Base-by-base conservation (phyloP, 495 filamentous ascomycete species). In the Xylaria curta region DNA sequence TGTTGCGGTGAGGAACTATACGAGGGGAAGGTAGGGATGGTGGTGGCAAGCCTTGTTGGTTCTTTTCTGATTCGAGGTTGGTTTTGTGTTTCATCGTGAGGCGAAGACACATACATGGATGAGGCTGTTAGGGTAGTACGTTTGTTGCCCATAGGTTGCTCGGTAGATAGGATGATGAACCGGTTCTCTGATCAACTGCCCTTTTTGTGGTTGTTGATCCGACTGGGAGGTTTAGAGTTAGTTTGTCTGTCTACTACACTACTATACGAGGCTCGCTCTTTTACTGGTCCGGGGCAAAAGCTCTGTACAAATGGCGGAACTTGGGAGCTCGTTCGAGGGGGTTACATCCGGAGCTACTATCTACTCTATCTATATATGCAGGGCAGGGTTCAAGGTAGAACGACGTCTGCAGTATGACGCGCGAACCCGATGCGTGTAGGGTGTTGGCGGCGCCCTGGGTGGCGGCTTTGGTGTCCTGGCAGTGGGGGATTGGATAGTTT, bases 381-480 rank as follows among this genome's bases (percentile, higher is more conserved):
- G 36, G 36, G 58, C 58, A 60, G 58, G 58, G 58, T 60, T 9
- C 31, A 12, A 21, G 31, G 58, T 54, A 12, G 8, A 28, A 54
- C 21, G 2, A 26, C 15, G 19, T 38, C 21, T 28, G 10, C 38
- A 60, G 33, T 60, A 60, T 60, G 58, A 36, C 38, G 58, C 58
- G 58, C 58, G 58, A 60, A 60, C 58, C 58, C 58, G 58, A n/a
- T 60, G 58, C 33, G 33, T 38, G 58, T 60, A 60, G 58, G 58
- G 58, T 38, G 58, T 60, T 60, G 58, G 58, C 58, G 58, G 36
- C 36, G 36, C 36, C 36, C 3, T 31, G 58, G 58, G 58, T 60
- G 58, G 58, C 38, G 60, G 60, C 60, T 28, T 63, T 42, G 60
- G 21, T 63, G 60, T 44, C 44, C 17, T 63, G 60, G 60, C 60